These are phyloP conservation scores for Entrophospora sp. DNA, from an alignment of 192 early-diverging fungal genomes.

Conservation along the genomic window DNA sequence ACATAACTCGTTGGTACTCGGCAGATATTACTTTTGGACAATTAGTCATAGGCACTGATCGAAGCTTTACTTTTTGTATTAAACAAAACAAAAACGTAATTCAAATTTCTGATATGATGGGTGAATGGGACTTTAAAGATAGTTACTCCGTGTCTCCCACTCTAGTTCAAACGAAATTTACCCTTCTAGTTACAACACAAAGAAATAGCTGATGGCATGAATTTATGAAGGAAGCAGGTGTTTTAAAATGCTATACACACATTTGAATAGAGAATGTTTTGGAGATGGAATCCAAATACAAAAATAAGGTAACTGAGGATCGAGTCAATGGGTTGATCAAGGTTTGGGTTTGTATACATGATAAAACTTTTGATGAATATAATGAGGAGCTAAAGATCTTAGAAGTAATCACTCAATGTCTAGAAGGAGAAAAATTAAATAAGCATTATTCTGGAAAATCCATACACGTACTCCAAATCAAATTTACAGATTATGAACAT, in stretches of 20 bases:
- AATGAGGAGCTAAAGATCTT: neutral
- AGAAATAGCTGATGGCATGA: slow-evolving; percentile 4
- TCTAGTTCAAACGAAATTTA: neutral
- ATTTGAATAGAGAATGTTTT: slow-evolving; percentile 11
- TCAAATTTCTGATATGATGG: neutral
- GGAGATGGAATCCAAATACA: slow-evolving; percentile 8
- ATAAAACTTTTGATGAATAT: slow-evolving; percentile 6
- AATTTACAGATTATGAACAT: slow-evolving; percentile 6
- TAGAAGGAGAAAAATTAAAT: neutral
- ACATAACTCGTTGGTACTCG: slow-evolving; percentile 4
- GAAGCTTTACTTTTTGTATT: neutral
- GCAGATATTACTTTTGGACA: slow-evolving; percentile 6
- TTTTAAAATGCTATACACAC: neutral
- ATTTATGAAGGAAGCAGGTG: neutral
- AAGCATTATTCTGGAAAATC: slow-evolving; percentile 3
- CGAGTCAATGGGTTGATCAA: slow-evolving; percentile 8
- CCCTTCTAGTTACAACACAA: neutral
- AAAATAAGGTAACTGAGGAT: neutral
- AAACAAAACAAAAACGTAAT: neutral
- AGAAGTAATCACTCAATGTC: neutral
- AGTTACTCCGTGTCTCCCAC: slow-evolving; percentile 4
- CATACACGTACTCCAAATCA: slow-evolving; percentile 10
- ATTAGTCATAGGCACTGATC: neutral
- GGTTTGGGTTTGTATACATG: neutral
- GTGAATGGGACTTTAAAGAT: neutral